A percentile compares a stretch with the other conserved stretches of the same genome.
phyloP scores from a whole-genome alignment of 2,329 filamentous ascomycete species.

The Pyrenochaeta sp. region DNA sequence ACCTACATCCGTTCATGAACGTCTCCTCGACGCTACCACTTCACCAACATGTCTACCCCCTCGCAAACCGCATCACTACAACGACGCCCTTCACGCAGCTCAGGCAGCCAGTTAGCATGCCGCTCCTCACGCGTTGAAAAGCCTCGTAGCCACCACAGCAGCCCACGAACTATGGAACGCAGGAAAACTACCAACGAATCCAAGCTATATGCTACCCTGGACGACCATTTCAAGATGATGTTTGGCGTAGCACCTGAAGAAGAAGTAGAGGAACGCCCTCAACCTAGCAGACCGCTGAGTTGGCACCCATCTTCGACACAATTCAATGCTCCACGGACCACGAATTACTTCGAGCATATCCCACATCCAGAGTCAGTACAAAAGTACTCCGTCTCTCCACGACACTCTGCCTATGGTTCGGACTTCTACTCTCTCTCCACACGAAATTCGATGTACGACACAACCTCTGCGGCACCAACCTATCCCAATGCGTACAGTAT shows the following conservation, averaged over 20 bases:
- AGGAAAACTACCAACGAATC: conserved; percentile 47
- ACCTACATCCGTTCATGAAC: conserved; percentile 5
- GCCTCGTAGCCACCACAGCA: conserved; percentile 49
- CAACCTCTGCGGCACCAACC: conserved; percentile 19
- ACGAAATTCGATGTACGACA: conserved; percentile 40
- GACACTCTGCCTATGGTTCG: conserved; percentile 36
- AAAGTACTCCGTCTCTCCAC: conserved; percentile 29
- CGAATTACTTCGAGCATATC: conserved; percentile 30
- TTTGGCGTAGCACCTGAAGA: conserved; percentile 45
- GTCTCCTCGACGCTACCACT: conserved; percentile 22
- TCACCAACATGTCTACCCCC: conserved; percentile 33
- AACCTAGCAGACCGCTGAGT: conserved; percentile 66
- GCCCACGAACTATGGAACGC: conserved; percentile 45
- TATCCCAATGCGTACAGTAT: conserved; percentile 20
- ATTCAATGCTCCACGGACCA: conserved; percentile 33
- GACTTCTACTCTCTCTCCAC: conserved; percentile 47
- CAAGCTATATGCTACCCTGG: conserved; percentile 49
- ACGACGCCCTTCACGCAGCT: conserved; percentile 44
- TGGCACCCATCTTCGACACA: conserved; percentile 74
- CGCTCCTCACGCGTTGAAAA: conserved; percentile 50
- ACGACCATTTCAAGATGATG: conserved; percentile 53
- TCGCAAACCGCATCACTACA: conserved; percentile 36
- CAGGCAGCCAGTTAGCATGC: conserved; percentile 31
- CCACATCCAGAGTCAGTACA: conserved; percentile 38
- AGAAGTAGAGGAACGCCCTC: conserved; percentile 29